Conservation (phyloP, 2,329 filamentous ascomycete genomes). For the Phialocephala subalpina region DNA sequence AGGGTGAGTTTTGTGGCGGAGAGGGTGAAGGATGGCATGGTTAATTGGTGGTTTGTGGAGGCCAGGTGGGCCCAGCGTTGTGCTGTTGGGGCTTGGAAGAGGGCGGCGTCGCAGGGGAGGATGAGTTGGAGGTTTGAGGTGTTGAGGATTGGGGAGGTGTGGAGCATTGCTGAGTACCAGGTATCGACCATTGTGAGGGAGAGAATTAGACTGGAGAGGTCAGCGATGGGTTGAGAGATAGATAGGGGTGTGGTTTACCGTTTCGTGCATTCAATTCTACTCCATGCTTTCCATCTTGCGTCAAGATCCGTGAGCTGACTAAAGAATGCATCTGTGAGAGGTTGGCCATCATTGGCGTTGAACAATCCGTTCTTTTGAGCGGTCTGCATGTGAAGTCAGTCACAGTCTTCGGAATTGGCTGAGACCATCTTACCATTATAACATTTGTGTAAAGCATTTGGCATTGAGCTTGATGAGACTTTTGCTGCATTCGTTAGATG, state of each 20-base stretch:
- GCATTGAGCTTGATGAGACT: conserved; percentile 50
- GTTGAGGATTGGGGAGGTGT: conserved; percentile 32
- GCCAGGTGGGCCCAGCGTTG: conserved; percentile 33
- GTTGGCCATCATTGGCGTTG: conserved; percentile 53
- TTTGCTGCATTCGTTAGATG: conserved; percentile 22
- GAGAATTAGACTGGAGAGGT: conserved; percentile 32
- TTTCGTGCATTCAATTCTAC: conserved; percentile 59
- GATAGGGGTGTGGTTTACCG: conserved; percentile 46
- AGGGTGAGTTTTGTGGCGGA: conserved; percentile 45
- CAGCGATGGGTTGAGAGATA: neutral
- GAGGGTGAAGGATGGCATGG: conserved; percentile 31
- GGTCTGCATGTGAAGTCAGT: conserved; percentile 40
- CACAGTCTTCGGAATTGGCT: neutral
- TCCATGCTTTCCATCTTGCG: conserved; percentile 59
- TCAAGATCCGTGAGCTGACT: conserved; percentile 54
- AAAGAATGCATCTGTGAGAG: conserved; percentile 50
- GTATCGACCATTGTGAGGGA: conserved; percentile 37
- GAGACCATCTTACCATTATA: conserved; percentile 47
- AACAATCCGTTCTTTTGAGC: conserved; percentile 60
- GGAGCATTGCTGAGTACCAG: conserved; percentile 34
- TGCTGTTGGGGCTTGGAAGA: conserved; percentile 34
- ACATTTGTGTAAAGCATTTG: conserved; percentile 58
- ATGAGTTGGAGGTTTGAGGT: conserved; percentile 32
- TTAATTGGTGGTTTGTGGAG: conserved; percentile 37
- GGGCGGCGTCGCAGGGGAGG: conserved; percentile 31